Evolutionary conservation across 169 alveolate genomes (phyloP), one percentile per base, ranked within the genome.

Genomic region (Plasmodium inui): DNA sequence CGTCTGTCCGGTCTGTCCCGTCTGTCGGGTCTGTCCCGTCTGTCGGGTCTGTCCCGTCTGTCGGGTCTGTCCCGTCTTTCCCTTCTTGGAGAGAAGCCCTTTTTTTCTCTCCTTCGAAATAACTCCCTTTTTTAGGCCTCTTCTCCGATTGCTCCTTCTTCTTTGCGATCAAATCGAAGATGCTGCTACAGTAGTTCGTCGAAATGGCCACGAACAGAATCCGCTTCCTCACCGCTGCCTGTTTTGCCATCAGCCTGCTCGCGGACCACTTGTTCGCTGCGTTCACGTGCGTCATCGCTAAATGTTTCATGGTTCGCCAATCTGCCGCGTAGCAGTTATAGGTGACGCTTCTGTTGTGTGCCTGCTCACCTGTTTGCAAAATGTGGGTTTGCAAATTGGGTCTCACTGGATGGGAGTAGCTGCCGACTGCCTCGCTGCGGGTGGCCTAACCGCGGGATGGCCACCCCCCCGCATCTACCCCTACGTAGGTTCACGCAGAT

Each of bases 91-190:
- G 4, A 9, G 17, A 76, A 37, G 3, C 4, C 8, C 57, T 61
- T 1, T 73, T 74, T 57, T 17, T 32, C 41, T 30, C 44, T 0
- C 4, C 12, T 30, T 26, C 22, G 22, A 50, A 1, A 9, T 5
- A 76, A 37, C 9, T 17, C 8, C 57, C 83, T 1, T 73, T 74
- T 57, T 17, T 32, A 12, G 17, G 12, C 50, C 39, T 37, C 19
- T 82, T 53, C 57, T 7, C n/a, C 32, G 61, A 32, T 41, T 86
- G 85, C 22, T 26, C 14, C 37, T 73, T 89, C 34, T 81, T 89
- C 71, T 70, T 78, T 22, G 90, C 71, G 57, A 89, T 89, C 41
- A 89, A 67, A 80, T 89, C 94, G 61, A 89, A 89, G 44, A 89
- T 89, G n/a, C 94, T 89, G 32, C 74, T 86, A 30, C 85, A 74